A percentile compares a stretch with the other conserved stretches of the same genome.
Evolutionary conservation across 345 rosid genomes (phyloP).

Genomic region (Adansonia digitata): DNA sequence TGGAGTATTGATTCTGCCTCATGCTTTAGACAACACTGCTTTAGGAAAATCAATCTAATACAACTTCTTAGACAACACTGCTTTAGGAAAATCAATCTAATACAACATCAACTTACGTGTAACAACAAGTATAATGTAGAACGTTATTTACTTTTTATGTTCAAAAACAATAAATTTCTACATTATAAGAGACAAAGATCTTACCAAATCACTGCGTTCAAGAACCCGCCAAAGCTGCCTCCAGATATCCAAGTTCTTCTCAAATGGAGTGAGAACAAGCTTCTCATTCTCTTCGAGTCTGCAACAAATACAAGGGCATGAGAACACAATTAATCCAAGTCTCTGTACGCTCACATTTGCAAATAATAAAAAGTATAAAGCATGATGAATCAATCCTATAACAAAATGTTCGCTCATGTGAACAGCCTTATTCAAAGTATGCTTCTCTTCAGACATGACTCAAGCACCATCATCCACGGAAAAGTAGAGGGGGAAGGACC

Average conservation of each 20-base stretch:
- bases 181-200: slow-evolving; percentile 4
- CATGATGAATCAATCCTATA: background rate
- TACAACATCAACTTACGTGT: background rate
- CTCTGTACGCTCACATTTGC: background rate
- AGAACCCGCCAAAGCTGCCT: slow-evolving; percentile 99
- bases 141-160: background rate
- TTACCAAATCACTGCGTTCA: slow-evolving; percentile 94
- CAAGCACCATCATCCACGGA: background rate
- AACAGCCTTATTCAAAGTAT: background rate
- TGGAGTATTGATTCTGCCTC: background rate
- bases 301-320: slow-evolving; percentile 18
- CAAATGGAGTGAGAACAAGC: slow-evolving; percentile 91
- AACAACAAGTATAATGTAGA: background rate
- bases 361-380: background rate
- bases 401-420: background rate
- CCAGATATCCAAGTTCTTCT: slow-evolving; percentile 97
- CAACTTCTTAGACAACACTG: background rate
- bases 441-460: background rate
- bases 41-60: background rate
- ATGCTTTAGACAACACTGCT: background rate
- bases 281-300: slow-evolving; percentile 96
- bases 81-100: background rate
- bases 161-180: background rate
- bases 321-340: background rate
- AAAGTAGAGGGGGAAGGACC: background rate